These are phyloP conservation scores for Castanea mollissima DNA, from an alignment of 306 rosid genomes.

Conservation along the genomic window DNA sequence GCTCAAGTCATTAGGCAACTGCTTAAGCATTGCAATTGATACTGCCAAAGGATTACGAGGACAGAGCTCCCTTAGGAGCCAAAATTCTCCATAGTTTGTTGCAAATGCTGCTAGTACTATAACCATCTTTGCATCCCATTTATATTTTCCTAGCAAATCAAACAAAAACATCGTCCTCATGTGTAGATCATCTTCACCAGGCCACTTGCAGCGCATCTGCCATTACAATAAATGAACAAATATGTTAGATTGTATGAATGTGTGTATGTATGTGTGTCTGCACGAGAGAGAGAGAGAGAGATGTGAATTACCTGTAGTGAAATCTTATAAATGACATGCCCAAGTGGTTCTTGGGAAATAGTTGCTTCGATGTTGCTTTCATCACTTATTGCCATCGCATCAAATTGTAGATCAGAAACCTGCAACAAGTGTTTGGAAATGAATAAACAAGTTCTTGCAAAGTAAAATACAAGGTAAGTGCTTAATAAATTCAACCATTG, in stretches of 20 bases:
- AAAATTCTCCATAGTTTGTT: constrained; percentile 50
- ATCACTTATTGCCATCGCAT: constrained; percentile 23
- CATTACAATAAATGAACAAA: constrained; percentile 17
- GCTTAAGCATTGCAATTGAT: constrained; percentile 44
- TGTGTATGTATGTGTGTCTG: background rate
- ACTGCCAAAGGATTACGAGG: constrained; percentile 40
- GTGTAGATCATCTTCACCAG: constrained; percentile 38
- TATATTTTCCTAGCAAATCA: constrained; percentile 50
- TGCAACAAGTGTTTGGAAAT: constrained; percentile 31
- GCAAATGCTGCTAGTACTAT: constrained; percentile 59
- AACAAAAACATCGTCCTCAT: constrained; percentile 44
- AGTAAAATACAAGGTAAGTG: background rate
- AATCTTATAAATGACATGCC: constrained; percentile 33
- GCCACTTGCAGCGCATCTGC: constrained; percentile 49
- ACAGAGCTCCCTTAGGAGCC: constrained; percentile 42
- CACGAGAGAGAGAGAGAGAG: background rate
- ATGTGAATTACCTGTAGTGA: constrained; percentile 35
- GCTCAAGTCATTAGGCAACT: constrained; percentile 27
- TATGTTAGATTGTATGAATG: background rate
- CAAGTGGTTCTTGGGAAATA: constrained; percentile 34
- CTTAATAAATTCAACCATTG: background rate
- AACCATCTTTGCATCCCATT: constrained; percentile 62
- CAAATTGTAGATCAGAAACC: constrained; percentile 45
- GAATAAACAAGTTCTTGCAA: background rate
- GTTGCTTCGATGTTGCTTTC: constrained; percentile 28